Conservation (phyloP, 331 rosid species). For the Dryas integrifolia region DNA sequence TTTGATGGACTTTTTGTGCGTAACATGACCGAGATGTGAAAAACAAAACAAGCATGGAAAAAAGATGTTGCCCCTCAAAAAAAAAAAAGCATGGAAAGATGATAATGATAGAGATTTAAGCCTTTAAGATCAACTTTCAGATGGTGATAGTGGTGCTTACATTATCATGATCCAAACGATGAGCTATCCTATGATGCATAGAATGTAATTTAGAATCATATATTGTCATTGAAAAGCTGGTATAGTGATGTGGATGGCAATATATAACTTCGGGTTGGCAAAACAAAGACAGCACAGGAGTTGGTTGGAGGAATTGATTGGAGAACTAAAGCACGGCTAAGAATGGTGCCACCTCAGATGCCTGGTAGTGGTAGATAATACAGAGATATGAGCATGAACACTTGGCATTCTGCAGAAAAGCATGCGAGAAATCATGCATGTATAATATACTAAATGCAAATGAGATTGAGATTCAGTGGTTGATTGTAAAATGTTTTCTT, state of each 20-base stretch:
- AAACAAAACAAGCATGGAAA: slow-evolving; percentile 4
- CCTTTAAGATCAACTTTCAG: neutral
- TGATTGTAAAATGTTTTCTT: neutral
- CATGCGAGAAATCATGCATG: slow-evolving; percentile 13
- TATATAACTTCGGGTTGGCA: neutral
- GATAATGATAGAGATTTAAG: neutral
- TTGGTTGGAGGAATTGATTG: slow-evolving; percentile 5
- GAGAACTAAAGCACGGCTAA: neutral
- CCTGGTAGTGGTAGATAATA: neutral
- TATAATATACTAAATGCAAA: neutral
- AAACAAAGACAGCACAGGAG: neutral
- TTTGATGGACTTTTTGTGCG: neutral
- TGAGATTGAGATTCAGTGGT: neutral
- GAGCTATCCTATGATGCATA: neutral
- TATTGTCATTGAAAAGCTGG: slow-evolving; percentile 2
- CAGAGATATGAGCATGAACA: neutral
- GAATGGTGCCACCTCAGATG: slow-evolving; percentile 6
- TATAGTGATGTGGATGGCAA: neutral
- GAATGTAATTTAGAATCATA: neutral
- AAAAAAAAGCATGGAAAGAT: slow-evolving; percentile 1
- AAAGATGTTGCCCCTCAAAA: too few species aligned
- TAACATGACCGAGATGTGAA: neutral
- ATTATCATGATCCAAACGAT: neutral
- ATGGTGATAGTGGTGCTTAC: neutral
- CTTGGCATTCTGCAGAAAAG: neutral